Evolutionary conservation across 2,329 filamentous ascomycete genomes (phyloP), one percentile per base, ranked within the genome.

Genomic region (Apiospora kogelbergensis): DNA sequence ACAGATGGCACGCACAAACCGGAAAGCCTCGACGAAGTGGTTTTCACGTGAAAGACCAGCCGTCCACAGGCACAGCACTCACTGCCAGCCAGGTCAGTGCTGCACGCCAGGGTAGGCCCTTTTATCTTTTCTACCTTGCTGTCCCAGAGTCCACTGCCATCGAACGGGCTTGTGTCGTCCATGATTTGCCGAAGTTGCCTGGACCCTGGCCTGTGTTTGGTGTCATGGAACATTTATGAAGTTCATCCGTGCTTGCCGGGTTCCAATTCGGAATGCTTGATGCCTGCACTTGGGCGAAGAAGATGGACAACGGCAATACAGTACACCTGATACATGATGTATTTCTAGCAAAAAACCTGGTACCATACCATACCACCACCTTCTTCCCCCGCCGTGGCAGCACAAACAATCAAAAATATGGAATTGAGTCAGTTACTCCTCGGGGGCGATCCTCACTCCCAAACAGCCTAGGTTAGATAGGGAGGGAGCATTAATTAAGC

Each of bases 401-500:
- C 53, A 60, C 53, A 60, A 60, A 60, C 20, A 60, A 60, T 60
- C 30, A 37, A 60, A 60, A 17, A 33, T 60, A 33, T 60, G 11
- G 53, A 10, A 37, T 60, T 37, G 53, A 11, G 37, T 37, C 53
- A 60, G 20, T 37, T 30, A 60, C 11, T 60, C 37, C 53, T 60
- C 17, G 30, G 30, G 53, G 26, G 30, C 26, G 53, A 60, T 60
- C 53, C n/a, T 37, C 53, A 33, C 30, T 60, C 53, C 53, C 11
- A 60, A 60, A 60, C 53, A 60, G 53, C 53, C 53, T 60, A 60
- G 53, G 53, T 60, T n/a, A 60, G 53, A 60, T 60, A 30, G 53
- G 22, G 15, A 37, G 30, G 53, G 26, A 60, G 53, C 30, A 60
- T 60, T 60, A 60, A 60, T 60, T 10, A 60, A 60, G 53, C 53